These are phyloP conservation scores for Malus fusca DNA, from an alignment of 306 rosid species.

Conservation along the genomic window DNA sequence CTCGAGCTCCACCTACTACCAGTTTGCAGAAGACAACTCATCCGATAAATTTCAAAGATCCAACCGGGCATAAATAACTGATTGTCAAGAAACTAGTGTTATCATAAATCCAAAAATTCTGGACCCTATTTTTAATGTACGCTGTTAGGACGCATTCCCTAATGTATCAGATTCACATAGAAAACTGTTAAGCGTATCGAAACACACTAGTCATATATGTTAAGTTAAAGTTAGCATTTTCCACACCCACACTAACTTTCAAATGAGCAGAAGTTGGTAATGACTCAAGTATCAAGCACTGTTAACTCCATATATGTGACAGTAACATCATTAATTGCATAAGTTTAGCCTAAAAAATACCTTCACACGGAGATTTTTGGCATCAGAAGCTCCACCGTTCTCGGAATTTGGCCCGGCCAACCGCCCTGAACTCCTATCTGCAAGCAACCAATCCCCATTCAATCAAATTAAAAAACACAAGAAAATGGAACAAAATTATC, in stretches of 20 bases:
- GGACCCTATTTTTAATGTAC: not conserved
- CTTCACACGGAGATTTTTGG: slow-evolving; percentile 90
- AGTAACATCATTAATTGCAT: not conserved
- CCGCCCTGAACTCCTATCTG: slow-evolving; percentile 65
- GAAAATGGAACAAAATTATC: not conserved
- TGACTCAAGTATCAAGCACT: not conserved
- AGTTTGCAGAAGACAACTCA: not conserved
- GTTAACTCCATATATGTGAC: not conserved
- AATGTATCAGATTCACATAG: not conserved
- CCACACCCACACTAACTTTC: not conserved
- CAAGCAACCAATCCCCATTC: slow-evolving; percentile 19
- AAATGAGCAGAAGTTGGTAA: not conserved
- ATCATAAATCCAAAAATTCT: not conserved
- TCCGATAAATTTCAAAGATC: not conserved
- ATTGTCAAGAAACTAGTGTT: not conserved
- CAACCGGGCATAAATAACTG: not conserved
- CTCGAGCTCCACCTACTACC: not conserved
- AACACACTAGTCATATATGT: not conserved
- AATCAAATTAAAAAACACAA: slow-evolving; percentile 8
- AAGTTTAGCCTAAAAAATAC: slow-evolving; percentile 25
- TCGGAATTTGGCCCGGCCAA: slow-evolving; percentile 52
- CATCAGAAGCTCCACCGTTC: slow-evolving; percentile 60
- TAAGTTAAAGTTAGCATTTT: not conserved
- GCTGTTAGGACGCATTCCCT: not conserved
- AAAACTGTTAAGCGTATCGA: not conserved